Evolutionary conservation across 805 yeast genomes (phyloP), one percentile per base, ranked within the genome.

Genomic region (Schwanniomyces pseudopolymorphus): DNA sequence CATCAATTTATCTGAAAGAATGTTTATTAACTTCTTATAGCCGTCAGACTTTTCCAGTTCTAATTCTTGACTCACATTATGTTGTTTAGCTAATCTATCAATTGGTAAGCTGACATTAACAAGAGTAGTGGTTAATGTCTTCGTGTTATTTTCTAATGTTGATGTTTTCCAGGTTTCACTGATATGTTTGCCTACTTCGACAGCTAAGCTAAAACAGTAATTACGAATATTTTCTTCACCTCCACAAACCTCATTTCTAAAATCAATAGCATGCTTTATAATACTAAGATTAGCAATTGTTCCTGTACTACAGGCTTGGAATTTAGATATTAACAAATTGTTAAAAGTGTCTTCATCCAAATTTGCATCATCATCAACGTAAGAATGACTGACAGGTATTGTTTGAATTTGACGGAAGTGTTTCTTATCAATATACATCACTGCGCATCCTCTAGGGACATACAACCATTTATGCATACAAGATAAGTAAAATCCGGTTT

Each of bases 381-480:
- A 81, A 7, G 64, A 58, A 47, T 79, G 81, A 28, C 84, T 77
- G 3, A 84, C 64, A 1, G 90, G 89, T 48, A 81, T 56, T 0
- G 86, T 75, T 47, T 82, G 84, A 45, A 84, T 64, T 2, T 49
- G 33, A 0, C 60, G 55, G 46, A 82, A 88, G 56, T 76, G 78
- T 45, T 70, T 67, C 2, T 73, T 70, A 50, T 77, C 73, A 5
- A 79, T 86, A 54, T 84, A 85, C 42, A 85, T 58, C 24, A 81
- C 66, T 0, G 86, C 85, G 53, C 77, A 75, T 4, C 83, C 79
- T 38, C 80, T 69, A 3, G 89, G 87, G 19, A 74, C 72, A 51
- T 33, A 26, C 25, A 57, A 80, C 91, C 91, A 86, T 57, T 86
- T 86, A 69, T 86, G 91, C 16, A 85, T 65, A 55, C 85, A 86